Evolutionary conservation across 2,329 filamentous ascomycete genomes (phyloP), one percentile per base, ranked within the genome.

Genomic region (Pezizomycotina sp.): DNA sequence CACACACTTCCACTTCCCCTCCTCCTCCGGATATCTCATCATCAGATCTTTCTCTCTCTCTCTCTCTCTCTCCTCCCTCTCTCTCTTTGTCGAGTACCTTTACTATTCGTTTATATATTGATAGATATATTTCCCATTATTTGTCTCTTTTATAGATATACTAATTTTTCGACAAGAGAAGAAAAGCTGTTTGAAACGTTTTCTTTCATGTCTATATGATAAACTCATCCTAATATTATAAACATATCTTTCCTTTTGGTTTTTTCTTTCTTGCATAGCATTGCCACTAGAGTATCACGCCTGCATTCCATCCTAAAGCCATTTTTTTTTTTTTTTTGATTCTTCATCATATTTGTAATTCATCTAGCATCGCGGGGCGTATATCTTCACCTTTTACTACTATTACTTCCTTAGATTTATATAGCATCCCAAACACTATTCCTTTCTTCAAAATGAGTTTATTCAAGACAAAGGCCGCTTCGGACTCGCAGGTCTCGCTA

Each of bases 371-470:
- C 20, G 30, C 14, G 14, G 16, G 10, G 14, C 19, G 6, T 18
- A 33, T 25, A 36, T 26, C 32, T 37, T 14, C 12, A 19, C 12
- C 20, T 32, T 33, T 33, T n/a, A 34, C 34, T 29, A 34, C 34
- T 34, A 34, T 42, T 35, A 26, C 37, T 15, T 26, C 31, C 22
- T 21, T 21, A 24, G 22, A 24, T 13, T 18, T 33, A 18, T 14
- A 14, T 10, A 19, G 20, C 23, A n/a, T 16, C 20, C 12, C 16
- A 31, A 22, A 15, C 30, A 29, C 34, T 27, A 43, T 43, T 35
- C 36, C 36, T 32, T 36, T 43, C 31, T 43, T 43, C 41, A 36
- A 43, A 25, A 43, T 35, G 28, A 39, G 41, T 32, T 25, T 36
- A 26, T 22, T 39, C 36, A 35, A 36, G 27, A 35, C 38, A 30